Base-by-base conservation (phyloP, 345 rosid genomes). In the Kernera saxatilis region DNA sequence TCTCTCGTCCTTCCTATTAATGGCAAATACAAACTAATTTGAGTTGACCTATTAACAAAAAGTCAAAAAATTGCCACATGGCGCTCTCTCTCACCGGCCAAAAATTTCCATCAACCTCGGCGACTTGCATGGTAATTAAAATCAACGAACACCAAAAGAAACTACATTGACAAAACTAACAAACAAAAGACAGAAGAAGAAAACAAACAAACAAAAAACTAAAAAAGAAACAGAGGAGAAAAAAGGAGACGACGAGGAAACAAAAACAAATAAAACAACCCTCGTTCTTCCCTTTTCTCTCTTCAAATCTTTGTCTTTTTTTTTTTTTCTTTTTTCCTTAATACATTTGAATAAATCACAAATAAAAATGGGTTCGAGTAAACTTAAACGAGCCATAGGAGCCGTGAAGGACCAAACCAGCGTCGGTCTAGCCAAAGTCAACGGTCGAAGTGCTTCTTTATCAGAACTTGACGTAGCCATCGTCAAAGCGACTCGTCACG, bases 331-430 rank as follows among this genome's bases (percentile, higher is more conserved):
- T 8, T 65, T 15, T 52, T 62, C 6, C 29, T 33, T 50, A 6
- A 5, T 30, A 55, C 2, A 64, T 18, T 30, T 32, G 22, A 45
- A 27, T 15, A 53, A 12, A 12, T 19, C 15, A 12, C 4, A 13
- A 51, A 50, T 2, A 2, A 6, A 53, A 37, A 92, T 93, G 98
- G 87, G 85, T 62, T 84, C 92, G 9, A 81, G 98, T 81, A 88
- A 71, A 67, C 62, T 93, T 9, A 82, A 82, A 78, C 74, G 83
- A 67, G 97, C 94, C 52, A 63, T 93, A 35, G 96, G 96, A 50
- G 92, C 85, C 1, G 91, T 93, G 15, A 93, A 93, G 80, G 98
- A 93, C 82, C 86, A 80, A 63, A 91, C 97, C 8, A 93, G 94
- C 87, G 90, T 93, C 13, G 74, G 99, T 15, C 78, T 93, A 8